Percentiles rank a stretch among this genome's conserved stretches.
phyloP scores from a whole-genome alignment of 352 stramenopile species.

The Phytophthora syringae region DNA sequence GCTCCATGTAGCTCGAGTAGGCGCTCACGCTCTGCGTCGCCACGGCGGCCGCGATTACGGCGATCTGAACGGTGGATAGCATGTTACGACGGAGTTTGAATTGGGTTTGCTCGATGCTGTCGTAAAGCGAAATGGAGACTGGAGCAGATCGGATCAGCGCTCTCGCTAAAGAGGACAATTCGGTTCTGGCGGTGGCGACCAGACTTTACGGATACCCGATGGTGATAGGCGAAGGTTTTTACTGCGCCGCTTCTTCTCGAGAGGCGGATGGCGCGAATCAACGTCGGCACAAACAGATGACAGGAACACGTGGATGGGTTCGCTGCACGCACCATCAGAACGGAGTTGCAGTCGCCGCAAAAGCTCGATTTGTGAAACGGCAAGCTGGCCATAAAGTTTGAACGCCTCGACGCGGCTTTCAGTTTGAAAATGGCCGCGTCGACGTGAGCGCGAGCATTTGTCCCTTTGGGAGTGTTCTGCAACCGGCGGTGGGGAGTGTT shows the following conservation, averaged over 20 bases:
- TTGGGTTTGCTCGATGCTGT: conserved; percentile 17
- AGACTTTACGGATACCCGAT: conserved; percentile 35
- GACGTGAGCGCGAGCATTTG: too few relatives aligned
- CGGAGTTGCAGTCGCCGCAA: not conserved
- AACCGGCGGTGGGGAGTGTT: too few relatives aligned
- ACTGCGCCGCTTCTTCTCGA: conserved; percentile 13
- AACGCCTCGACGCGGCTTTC: too few relatives aligned
- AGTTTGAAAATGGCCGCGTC: too few relatives aligned
- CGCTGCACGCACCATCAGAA: conserved; percentile 25
- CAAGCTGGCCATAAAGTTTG: conserved; percentile 4
- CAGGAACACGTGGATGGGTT: conserved; percentile 17
- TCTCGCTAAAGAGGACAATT: conserved; percentile 18
- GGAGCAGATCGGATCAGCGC: conserved; percentile 15
- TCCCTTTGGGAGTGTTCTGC: too few relatives aligned
- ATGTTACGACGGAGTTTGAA: conserved; percentile 5
- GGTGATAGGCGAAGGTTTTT: conserved; percentile 26
- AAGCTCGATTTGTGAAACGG: conserved; percentile 29
- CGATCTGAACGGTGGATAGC: conserved; percentile 30
- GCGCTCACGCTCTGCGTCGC: conserved; percentile 21
- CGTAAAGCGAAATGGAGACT: conserved; percentile 37
- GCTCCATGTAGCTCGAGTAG: conserved; percentile 39
- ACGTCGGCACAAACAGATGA: conserved; percentile 13
- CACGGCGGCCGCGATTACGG: conserved; percentile 24
- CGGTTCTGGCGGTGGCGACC: conserved; percentile 33
- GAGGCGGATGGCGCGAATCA: conserved; percentile 23